These are phyloP conservation scores for Nicotiana obtusifolia DNA, from an alignment of 257 asterid species.

Conservation along the genomic window DNA sequence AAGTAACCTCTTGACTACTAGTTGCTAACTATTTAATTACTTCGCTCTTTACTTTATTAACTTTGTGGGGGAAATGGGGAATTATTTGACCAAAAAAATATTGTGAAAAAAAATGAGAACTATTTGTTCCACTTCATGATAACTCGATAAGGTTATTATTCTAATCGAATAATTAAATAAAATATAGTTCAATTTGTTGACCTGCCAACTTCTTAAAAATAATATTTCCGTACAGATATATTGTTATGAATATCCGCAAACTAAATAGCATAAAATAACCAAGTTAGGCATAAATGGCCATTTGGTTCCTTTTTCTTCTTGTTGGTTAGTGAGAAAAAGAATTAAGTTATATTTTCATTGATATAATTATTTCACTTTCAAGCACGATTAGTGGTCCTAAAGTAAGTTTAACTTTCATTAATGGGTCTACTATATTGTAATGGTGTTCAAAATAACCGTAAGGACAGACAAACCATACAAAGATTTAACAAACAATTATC, in stretches of 20 bases:
- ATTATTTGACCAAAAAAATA: no score
- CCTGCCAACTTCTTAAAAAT: no score
- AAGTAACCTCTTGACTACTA: no score
- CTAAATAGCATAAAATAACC: background rate
- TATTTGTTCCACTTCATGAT: background rate
- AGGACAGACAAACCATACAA: background rate
- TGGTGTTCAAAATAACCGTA: background rate
- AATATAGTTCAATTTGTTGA: no score
- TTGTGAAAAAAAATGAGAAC: background rate
- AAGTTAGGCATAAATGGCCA: background rate
- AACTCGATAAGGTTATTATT: background rate
- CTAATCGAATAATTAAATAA: background rate
- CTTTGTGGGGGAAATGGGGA: background rate
- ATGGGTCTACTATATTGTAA: background rate
- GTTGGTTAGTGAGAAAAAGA: background rate
- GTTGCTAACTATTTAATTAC: no score
- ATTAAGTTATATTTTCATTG: background rate
- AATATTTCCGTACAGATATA: no score
- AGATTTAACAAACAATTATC: background rate
- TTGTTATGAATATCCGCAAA: background rate
- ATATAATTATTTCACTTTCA: background rate
- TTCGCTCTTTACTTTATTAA: no score
- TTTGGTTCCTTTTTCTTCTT: no score
- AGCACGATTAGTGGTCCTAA: background rate
- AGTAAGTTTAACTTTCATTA: background rate